Percentiles rank a stretch among this genome's conserved stretches.
Conservation (phyloP, 352 stramenopile species). For the Pythium chondricola region DNA sequence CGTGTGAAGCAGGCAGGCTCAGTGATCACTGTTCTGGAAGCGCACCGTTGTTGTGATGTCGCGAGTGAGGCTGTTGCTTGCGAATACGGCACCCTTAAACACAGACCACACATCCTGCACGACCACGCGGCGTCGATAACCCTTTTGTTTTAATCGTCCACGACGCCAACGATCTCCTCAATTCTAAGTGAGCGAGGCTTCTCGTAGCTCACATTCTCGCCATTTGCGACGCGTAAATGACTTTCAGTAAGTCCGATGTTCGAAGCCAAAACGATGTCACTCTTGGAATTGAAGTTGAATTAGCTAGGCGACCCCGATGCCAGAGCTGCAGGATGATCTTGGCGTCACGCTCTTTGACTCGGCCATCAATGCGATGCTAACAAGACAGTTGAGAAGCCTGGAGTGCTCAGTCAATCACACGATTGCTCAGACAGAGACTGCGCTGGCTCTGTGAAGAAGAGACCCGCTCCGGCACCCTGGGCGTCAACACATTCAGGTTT, state of each 20-base stretch:
- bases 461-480: conserved; percentile 17
- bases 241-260: background rate
- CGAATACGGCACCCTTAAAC: conserved; percentile 33
- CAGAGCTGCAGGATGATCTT: conserved; percentile 56
- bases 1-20: conserved; percentile 16
- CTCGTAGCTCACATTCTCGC: conserved; percentile 19
- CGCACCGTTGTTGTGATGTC: conserved; percentile 21
- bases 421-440: conserved; percentile 2
- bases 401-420: conserved; percentile 14
- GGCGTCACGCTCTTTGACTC: background rate
- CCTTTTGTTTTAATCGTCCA: conserved; percentile 54
- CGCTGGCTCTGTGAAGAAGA: conserved; percentile 31
- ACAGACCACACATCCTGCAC: conserved; percentile 22
- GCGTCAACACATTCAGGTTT: conserved; percentile 4
- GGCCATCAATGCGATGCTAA: background rate
- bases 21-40: conserved; percentile 22
- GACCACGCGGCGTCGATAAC: conserved; percentile 19
- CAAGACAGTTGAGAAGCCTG: conserved; percentile 21
- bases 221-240: background rate
- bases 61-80: conserved; percentile 28
- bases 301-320: conserved; percentile 47
- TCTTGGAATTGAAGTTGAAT: conserved; percentile 29
- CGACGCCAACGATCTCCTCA: conserved; percentile 47
- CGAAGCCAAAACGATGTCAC: conserved; percentile 28
- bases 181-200: conserved; percentile 38